Percentiles rank a stretch among this genome's conserved stretches.
Conservation (phyloP, 2,329 filamentous ascomycete species). For the Tolypocladium sp. region DNA sequence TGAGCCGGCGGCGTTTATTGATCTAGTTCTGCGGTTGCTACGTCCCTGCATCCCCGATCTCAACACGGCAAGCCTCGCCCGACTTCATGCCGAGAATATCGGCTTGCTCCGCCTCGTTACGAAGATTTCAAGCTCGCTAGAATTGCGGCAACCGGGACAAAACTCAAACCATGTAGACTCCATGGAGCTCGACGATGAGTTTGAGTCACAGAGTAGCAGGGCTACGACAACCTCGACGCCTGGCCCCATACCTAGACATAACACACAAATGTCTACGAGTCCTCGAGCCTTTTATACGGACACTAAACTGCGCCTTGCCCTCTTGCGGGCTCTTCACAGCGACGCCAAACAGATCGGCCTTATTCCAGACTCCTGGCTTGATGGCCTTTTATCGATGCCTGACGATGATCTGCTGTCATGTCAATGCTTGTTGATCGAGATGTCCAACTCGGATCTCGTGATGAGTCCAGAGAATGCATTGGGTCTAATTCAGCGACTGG, state of each 20-base stretch:
- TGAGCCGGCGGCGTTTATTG: constrained; percentile 35
- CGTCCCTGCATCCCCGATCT: constrained; percentile 38
- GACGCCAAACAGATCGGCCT: constrained; percentile 36
- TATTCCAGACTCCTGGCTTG: constrained; percentile 40
- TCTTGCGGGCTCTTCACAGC: constrained; percentile 33
- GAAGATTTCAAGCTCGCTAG: constrained; percentile 22
- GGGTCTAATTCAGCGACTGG: constrained; percentile 40
- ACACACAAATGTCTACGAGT: constrained; percentile 31
- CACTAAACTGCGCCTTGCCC: constrained; percentile 33
- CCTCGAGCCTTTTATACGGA: constrained; percentile 37
- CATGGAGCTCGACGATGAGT: constrained; percentile 61
- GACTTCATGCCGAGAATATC: constrained; percentile 26
- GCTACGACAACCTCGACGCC: constrained; percentile 25
- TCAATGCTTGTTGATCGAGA: constrained; percentile 37
- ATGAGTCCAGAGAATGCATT: constrained; percentile 36
- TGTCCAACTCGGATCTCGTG: constrained; percentile 46
- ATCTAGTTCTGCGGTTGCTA: constrained; percentile 35
- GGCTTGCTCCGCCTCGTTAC: constrained; percentile 34
- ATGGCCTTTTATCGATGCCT: constrained; percentile 37
- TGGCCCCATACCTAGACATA: constrained; percentile 36
- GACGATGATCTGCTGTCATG: constrained; percentile 47
- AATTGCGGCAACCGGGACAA: constrained; percentile 11
- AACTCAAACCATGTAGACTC: constrained; percentile 32
- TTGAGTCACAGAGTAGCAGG: constrained; percentile 50
- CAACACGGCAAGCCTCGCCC: constrained; percentile 23